Evolutionary conservation across 352 stramenopile species (phyloP).

Genomic region (Globisporangium nagaii): DNA sequence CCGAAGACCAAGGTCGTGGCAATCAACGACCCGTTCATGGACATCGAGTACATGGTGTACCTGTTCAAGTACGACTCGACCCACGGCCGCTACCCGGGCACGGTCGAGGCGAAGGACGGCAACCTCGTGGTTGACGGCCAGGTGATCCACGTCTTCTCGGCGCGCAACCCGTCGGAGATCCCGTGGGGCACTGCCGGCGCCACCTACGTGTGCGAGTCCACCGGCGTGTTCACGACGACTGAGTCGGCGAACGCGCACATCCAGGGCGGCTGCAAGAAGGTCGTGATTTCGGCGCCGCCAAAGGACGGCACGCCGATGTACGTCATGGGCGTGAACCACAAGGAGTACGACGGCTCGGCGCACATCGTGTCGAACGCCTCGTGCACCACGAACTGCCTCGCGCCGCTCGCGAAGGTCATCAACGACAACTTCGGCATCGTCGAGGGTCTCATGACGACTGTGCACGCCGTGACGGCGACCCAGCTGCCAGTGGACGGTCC

Average conservation of each 20-base stretch:
- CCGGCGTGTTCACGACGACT: slow-evolving; percentile 92
- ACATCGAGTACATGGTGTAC: slow-evolving; percentile 80
- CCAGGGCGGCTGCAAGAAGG: slow-evolving; percentile 92
- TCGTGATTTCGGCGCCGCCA: slow-evolving; percentile 95
- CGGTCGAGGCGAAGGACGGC: slow-evolving; percentile 81
- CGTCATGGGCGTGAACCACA: slow-evolving; percentile 94
- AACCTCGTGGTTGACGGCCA: slow-evolving; percentile 58
- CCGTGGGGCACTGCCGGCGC: slow-evolving; percentile 75
- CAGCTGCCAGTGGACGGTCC: slow-evolving; percentile 97
- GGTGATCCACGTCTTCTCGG: slow-evolving; percentile 36
- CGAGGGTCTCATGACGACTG: slow-evolving; percentile 44
- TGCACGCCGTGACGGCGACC: slow-evolving; percentile 95
- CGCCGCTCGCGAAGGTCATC: slow-evolving; percentile 48
- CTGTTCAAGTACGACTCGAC: slow-evolving; percentile 97
- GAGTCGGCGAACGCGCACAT: slow-evolving; percentile 85
- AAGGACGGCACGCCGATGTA: slow-evolving; percentile 94
- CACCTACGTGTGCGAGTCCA: slow-evolving; percentile 95
- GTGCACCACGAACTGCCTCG: slow-evolving; percentile 76
- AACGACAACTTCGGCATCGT: slow-evolving; percentile 60
- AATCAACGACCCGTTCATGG: slow-evolving; percentile 62
- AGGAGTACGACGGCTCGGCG: slow-evolving; percentile 84
- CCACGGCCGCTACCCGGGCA: slow-evolving; percentile 89
- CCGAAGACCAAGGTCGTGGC: slow-evolving; percentile 43
- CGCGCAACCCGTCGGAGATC: slow-evolving; percentile 59
- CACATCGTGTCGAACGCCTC: slow-evolving; percentile 76